Evolutionary conservation across 495 filamentous ascomycete species (phyloP), one percentile per base, ranked within the genome.

Genomic region (Talaromyces liani): DNA sequence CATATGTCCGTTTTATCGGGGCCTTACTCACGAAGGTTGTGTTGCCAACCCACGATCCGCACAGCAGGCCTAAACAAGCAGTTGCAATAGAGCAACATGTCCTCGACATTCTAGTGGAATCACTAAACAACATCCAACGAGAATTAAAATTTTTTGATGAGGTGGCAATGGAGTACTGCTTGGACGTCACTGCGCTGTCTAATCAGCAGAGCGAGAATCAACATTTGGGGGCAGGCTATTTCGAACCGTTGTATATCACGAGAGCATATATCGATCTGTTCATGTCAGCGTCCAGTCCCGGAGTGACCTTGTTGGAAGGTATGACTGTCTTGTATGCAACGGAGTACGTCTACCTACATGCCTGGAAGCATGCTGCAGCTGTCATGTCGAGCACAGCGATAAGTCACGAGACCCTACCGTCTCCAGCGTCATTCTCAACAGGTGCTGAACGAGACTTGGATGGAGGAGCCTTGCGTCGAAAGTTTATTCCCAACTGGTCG

Each of bases 301-400:
- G 72, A 36, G 69, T 73, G 5, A 76, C 73, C 6, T 59, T 85
- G 70, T 70, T 91, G 16, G 87, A 91, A 68, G 88, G 87, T 8
- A 70, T 91, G 63, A 79, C 89, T 8, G 82, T 89, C 22, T 79
- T 91, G 20, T 93, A 88, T 87, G 85, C 87, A 27, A 91, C 87
- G 10, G 90, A 93, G 77, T 81, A 78, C 3, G 81, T 78, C 64
- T 88, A 88, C 70, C 63, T 88, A 4, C 75, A 78, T 49, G 77
- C 85, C 14, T 89, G 86, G 86, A 73, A 74, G 60, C 85, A 80
- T 73, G 84, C 84, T 25, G 77, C 77, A 39, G 67, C 64, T 6
- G 69, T 75, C 64, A 63, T 78, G 69, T 61, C 63, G 34, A 60
- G 39, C 22, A 16, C 61, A 7, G 25, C 27, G 5, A 25, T 27